Percentiles rank a stretch among this genome's conserved stretches.
phyloP scores from a whole-genome alignment of 805 yeast genomes.

The Teunomyces atbi region DNA sequence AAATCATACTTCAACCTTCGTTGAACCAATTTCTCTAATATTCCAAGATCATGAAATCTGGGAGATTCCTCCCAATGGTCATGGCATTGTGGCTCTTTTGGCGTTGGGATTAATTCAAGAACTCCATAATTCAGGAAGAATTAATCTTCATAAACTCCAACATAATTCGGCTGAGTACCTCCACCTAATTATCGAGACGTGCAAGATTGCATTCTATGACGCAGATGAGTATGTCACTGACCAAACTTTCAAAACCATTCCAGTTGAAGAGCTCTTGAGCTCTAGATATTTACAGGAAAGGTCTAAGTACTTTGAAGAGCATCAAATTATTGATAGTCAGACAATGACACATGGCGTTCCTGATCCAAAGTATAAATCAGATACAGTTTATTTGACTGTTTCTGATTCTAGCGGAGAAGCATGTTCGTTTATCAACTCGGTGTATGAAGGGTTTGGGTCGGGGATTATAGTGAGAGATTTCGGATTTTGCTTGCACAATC shows the following conservation, averaged over 20 bases:
- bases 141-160: slow-evolving; percentile 41
- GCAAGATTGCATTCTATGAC: slow-evolving; percentile 71
- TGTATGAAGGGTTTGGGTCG: slow-evolving; percentile 67
- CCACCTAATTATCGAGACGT: slow-evolving; percentile 66
- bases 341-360: slow-evolving; percentile 53
- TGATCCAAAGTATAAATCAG: slow-evolving; percentile 57
- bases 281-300: slow-evolving; percentile 50
- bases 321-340: slow-evolving; percentile 40
- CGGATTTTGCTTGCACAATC: slow-evolving; percentile 72
- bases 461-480: slow-evolving; percentile 61
- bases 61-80: slow-evolving; percentile 87
- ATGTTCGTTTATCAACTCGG: slow-evolving; percentile 76
- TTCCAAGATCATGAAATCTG: slow-evolving; percentile 56
- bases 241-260: slow-evolving; percentile 41
- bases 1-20: slow-evolving; percentile 57
- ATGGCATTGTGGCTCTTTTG: slow-evolving; percentile 72
- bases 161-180: slow-evolving; percentile 73
- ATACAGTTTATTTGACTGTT: slow-evolving; percentile 68
- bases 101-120: slow-evolving; percentile 66
- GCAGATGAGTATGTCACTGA: slow-evolving; percentile 74
- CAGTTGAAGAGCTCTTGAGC: slow-evolving; percentile 44
- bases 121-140: slow-evolving; percentile 43
- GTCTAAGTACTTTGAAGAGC: slow-evolving; percentile 43
- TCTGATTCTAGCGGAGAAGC: slow-evolving; percentile 73
- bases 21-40: slow-evolving; percentile 59